Percentiles rank a stretch among this genome's conserved stretches.
Evolutionary conservation across 805 yeast genomes (phyloP).

Genomic region (Lipomyces sp.): DNA sequence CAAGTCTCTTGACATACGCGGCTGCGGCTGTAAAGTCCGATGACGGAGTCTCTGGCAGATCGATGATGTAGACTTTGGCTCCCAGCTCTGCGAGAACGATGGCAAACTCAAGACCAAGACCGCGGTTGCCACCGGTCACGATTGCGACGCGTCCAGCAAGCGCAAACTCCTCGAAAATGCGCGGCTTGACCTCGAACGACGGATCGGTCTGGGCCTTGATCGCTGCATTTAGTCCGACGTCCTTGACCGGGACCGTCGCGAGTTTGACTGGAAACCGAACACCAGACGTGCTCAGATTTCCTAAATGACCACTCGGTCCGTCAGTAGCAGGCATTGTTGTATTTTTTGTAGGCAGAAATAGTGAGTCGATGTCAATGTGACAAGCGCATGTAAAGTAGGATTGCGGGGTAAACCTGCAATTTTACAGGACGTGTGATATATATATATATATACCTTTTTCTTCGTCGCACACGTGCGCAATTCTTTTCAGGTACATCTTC

Average conservation of each 20-base stretch:
- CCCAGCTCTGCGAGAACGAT: slow-evolving; percentile 53
- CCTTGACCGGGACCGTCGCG: slow-evolving; percentile 39
- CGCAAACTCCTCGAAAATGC: slow-evolving; percentile 49
- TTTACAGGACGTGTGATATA: neutral
- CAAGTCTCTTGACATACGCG: slow-evolving; percentile 39
- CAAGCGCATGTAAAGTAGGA: neutral
- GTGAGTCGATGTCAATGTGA: neutral
- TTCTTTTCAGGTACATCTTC: neutral
- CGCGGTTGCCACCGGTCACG: slow-evolving; percentile 53
- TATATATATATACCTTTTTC: neutral
- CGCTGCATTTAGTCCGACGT: slow-evolving; percentile 43
- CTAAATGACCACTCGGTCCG: neutral
- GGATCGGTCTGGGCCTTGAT: slow-evolving; percentile 40
- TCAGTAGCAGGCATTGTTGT: neutral
- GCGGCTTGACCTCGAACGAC: slow-evolving; percentile 36
- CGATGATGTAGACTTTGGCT: slow-evolving; percentile 50
- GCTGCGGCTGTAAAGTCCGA: slow-evolving; percentile 40
- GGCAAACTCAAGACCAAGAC: slow-evolving; percentile 53
- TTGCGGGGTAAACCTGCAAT: neutral
- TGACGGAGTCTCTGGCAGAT: slow-evolving; percentile 40
- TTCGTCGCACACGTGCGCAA: neutral
- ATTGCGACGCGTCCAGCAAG: slow-evolving; percentile 51
- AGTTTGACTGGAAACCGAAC: slow-evolving; percentile 21
- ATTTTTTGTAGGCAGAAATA: neutral
- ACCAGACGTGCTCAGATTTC: neutral